Evolutionary conservation across 2,329 filamentous ascomycete species (phyloP).

Genomic region (Neopestalotiopsis clavispora): DNA sequence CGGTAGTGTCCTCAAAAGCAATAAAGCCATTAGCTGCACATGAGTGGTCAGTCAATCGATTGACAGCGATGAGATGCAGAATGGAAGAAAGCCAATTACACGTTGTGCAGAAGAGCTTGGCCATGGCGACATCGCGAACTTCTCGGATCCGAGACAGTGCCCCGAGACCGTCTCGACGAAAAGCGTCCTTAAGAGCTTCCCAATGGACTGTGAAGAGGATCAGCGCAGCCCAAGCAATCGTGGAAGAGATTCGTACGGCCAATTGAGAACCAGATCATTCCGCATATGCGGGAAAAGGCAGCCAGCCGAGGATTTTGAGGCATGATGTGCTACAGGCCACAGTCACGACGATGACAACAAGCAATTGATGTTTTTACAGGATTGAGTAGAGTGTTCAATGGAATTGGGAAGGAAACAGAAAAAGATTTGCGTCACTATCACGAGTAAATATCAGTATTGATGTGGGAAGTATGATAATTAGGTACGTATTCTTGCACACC

Average conservation of each 20-base stretch:
- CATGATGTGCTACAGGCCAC: background rate
- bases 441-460: no score
- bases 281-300: constrained; percentile 18
- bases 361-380: no score
- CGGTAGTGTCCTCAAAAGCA: constrained; percentile 39
- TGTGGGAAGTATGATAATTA: no score
- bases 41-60: background rate
- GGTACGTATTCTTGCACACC: no score
- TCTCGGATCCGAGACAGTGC: constrained; percentile 21
- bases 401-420: no score
- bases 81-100: constrained; percentile 22
- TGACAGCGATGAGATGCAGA: background rate
- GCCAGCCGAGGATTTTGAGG: constrained; percentile 19
- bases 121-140: constrained; percentile 28
- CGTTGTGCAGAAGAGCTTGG: constrained; percentile 27
- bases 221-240: constrained; percentile 18
- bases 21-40: constrained; percentile 33
- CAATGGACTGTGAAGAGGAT: constrained; percentile 24
- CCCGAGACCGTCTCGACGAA: constrained; percentile 26
- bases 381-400: no score
- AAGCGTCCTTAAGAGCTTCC: constrained; percentile 23
- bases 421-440: no score
- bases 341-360: background rate
- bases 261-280: constrained; percentile 25
- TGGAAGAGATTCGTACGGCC: constrained; percentile 17